Evolutionary conservation across 768 basidiomycete genomes (phyloP), one percentile per base, ranked within the genome.

Genomic region (Suillus subalutaceus): DNA sequence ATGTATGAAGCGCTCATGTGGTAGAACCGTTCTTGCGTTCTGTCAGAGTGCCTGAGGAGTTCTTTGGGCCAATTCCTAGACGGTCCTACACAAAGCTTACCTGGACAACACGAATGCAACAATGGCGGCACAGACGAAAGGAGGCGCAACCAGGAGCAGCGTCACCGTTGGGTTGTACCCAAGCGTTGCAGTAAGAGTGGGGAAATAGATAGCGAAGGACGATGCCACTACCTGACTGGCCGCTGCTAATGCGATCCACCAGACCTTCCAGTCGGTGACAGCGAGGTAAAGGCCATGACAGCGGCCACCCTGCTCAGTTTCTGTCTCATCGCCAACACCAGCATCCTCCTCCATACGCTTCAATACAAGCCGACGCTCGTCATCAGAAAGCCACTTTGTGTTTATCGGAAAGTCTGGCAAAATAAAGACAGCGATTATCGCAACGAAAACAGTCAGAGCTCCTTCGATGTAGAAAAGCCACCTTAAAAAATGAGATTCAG

Each of bases 171-270:
- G 77, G 67, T 79, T 81, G 75, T 82, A 90, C 13, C 90, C 89
- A 74, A 96, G 81, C 6, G 93, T 94, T 20, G 83, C 85, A 50
- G 84, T 87, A 65, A 94, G 78, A 1, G 93, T 92, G 23, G 90
- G 91, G 80, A 93, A 94, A 75, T 88, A 92, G 20, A 87, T 88
- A 73, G 89, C 90, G 83, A 94, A 94, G 9, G 87, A 88, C 8
- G 91, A 70, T 12, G 89, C 86, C 50, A 89, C 74, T 16, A 66
- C 72, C 72, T 70, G 65, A 6, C 70, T 43, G 6, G 63, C 7
- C 61, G 64, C 37, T 12, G 88, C 83, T n/a, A 92, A 64, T 26
- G 91, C 83, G 58, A 96, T 82, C 84, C 85, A 89, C 90, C 91
- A 95, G 43, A 95, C 90, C 75, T 87, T 91, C 90, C 88, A 88